Base-by-base conservation (phyloP, 139 green algal genomes). In the Microglena sp. region DNA sequence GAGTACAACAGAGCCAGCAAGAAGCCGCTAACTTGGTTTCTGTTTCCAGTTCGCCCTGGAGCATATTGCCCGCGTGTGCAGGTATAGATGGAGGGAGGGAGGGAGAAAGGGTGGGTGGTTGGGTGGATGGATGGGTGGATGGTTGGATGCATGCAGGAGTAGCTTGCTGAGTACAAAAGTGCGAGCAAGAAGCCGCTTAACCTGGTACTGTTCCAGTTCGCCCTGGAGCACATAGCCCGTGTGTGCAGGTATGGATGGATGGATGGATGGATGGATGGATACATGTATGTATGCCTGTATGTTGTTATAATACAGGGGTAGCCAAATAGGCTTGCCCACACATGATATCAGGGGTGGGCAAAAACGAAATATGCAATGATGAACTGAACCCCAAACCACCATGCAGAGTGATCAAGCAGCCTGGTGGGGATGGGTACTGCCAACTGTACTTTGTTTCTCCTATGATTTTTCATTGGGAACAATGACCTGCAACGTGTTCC, bases 1-100 rank as follows among this genome's bases (percentile, higher is more conserved):
- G 40, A 56, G 40, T 66, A 34, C 60, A 66, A 66, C 27, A 24
- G 33, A 28, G 76, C 62, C 35, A 81, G 61, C 72, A 87, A 87
- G 63, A 86, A 83, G 66, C 82, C 84, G 1, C 82, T 86, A 1
- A 63, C 75, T 40, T 54, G 89, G 45, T 77, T 87, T 28, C 69
- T 90, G 40, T 90, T n/a, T 90, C 65, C 64, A 76, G 27, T 90
- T 83, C 73, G 84, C 82, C 2, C 67, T 90, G 33, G 79, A 90
- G 71, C 84, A 90, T 55, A 67, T 90, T 15, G 69, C 71, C 2
- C 79, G 84, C 44, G 73, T 92, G n/a, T n/a, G n/a, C n/a, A n/a
- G n/a, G n/a, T n/a, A n/a, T n/a, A n/a, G n/a, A n/a, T n/a, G n/a
- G n/a, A n/a, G n/a, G n/a, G n/a, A n/a, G n/a, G n/a, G n/a, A n/a